Evolutionary conservation across 352 stramenopile species (phyloP).

Genomic region (Lagenidium giganteum): DNA sequence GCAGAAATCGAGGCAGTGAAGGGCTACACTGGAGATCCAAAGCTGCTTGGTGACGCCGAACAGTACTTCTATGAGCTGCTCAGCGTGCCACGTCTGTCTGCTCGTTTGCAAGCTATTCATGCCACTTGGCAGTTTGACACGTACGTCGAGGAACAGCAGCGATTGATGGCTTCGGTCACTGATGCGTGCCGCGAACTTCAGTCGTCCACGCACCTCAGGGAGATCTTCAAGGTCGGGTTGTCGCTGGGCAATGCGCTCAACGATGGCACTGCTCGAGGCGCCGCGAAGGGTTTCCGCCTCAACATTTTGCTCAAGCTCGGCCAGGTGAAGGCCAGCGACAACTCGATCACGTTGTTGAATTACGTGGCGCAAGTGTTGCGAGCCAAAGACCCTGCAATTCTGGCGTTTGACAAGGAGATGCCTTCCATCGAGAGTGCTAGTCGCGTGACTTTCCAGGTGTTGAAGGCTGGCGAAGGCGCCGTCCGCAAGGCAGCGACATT

Average conservation of each 20-base stretch:
- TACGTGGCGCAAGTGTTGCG: conserved; percentile 71
- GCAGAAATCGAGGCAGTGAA: conserved; percentile 62
- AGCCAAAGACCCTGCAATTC: conserved; percentile 53
- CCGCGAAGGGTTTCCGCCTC: conserved; percentile 84
- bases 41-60: conserved; percentile 72
- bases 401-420: conserved; percentile 73
- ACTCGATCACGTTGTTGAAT: conserved; percentile 80
- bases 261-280: conserved; percentile 75
- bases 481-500: conserved; percentile 67
- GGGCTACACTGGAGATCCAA: conserved; percentile 58
- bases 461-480: conserved; percentile 68
- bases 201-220: conserved; percentile 78
- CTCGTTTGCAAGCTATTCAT: conserved; percentile 71
- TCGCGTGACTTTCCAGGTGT: conserved; percentile 68
- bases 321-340: conserved; percentile 80
- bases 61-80: conserved; percentile 79
- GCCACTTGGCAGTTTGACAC: conserved; percentile 83
- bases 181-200: conserved; percentile 89
- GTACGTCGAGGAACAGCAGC: conserved; percentile 73
- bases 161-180: conserved; percentile 76
- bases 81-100: conserved; percentile 49
- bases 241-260: conserved; percentile 90
- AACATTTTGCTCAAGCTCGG: conserved; percentile 87
- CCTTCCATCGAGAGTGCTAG: conserved; percentile 72
- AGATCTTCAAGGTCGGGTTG: conserved; percentile 84